phyloP scores from a whole-genome alignment of 1,284 basidiomycete species.

The Porogramme epimiltina region DNA sequence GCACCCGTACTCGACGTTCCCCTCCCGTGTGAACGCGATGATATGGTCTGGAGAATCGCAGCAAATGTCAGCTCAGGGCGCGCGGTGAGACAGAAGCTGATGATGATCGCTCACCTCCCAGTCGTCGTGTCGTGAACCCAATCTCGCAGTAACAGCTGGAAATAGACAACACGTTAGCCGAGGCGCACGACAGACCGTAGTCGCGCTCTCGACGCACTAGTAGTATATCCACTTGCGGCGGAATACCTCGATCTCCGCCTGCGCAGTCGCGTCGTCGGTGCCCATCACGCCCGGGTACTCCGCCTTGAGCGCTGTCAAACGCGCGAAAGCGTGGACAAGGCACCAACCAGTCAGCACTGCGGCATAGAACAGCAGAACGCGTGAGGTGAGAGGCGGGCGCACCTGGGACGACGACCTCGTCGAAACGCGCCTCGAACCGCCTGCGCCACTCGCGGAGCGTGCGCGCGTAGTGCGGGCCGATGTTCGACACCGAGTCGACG shows the following conservation, averaged over 20 bases:
- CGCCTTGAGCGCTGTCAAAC: conserved; percentile 48
- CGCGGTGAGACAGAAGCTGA: not conserved
- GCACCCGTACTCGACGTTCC: conserved; percentile 52
- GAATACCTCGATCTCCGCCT: conserved; percentile 73
- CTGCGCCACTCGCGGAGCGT: conserved; percentile 83
- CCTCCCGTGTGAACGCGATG: conserved; percentile 61
- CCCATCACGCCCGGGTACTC: conserved; percentile 63
- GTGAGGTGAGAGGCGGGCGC: conserved; percentile 3
- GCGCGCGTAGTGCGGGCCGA: conserved; percentile 80
- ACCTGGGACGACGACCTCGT: conserved; percentile 59
- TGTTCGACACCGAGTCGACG: conserved; percentile 77
- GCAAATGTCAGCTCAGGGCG: conserved; percentile 2
- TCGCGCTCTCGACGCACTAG: conserved; percentile 31
- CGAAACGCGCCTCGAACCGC: conserved; percentile 69
- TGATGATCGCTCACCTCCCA: conserved; percentile 53
- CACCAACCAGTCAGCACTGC: too few species aligned
- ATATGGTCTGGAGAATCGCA: conserved; percentile 50
- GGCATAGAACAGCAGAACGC: too few species aligned
- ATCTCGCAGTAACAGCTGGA: conserved; percentile 75
- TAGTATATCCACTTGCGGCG: conserved; percentile 80
- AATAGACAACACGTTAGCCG: conserved; percentile 22
- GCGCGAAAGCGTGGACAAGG: too few species aligned
- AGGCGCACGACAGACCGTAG: not conserved
- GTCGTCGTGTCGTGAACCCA: conserved; percentile 68
- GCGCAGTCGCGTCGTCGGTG: conserved; percentile 38